These are phyloP conservation scores for Penicillium coprophilum DNA, from an alignment of 495 filamentous ascomycete species.

Conservation along the genomic window DNA sequence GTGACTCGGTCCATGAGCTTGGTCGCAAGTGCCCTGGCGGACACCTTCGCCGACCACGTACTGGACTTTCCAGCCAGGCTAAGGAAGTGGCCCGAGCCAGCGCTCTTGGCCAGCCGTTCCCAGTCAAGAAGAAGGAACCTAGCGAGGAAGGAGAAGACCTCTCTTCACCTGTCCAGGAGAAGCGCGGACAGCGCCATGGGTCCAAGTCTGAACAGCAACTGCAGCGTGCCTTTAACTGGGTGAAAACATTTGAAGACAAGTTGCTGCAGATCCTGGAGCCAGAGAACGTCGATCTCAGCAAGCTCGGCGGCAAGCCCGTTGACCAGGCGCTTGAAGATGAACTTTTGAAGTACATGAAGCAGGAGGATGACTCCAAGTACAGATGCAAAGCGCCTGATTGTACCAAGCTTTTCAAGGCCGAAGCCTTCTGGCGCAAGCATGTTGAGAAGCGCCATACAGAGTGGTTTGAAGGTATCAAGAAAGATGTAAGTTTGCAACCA, in stretches of 20 bases:
- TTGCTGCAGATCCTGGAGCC: constrained; percentile 88
- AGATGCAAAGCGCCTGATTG: constrained; percentile 95
- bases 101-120: constrained; percentile 75
- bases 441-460: constrained; percentile 93
- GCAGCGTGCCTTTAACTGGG: constrained; percentile 96
- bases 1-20: constrained; percentile 93
- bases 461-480: constrained; percentile 77
- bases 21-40: constrained; percentile 94
- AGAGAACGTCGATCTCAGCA: constrained; percentile 76
- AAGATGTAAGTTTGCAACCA: constrained; percentile 63
- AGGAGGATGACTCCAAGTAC: constrained; percentile 95
- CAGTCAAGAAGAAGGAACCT: constrained; percentile 68
- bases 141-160: constrained; percentile 65
- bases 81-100: constrained; percentile 85
- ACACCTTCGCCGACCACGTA: constrained; percentile 86
- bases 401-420: constrained; percentile 94
- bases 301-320: constrained; percentile 84
- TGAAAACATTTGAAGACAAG: constrained; percentile 98
- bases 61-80: constrained; percentile 74
- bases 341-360: constrained; percentile 82
- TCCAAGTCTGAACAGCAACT: constrained; percentile 87
- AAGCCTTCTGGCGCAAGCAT: constrained; percentile 96
- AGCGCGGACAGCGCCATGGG: constrained; percentile 61
- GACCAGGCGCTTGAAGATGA: constrained; percentile 88
- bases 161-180: constrained; percentile 60